Evolutionary conservation across 1,284 basidiomycete species (phyloP), one percentile per base, ranked within the genome.

Genomic region (Xerocomus amazonicus): DNA sequence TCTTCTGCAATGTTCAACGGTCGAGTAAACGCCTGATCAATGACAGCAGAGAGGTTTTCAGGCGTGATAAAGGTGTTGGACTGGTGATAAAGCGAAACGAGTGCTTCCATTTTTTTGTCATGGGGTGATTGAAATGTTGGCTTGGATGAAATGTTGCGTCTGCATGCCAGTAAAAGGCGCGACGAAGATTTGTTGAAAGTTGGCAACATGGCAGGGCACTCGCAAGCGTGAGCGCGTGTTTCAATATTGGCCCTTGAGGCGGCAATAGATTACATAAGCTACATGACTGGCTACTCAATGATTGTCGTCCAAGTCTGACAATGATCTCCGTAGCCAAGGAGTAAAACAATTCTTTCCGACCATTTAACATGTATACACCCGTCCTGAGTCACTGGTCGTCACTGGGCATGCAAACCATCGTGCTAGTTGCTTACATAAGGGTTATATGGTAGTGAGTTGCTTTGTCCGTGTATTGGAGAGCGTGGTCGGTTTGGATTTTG

Each of bases 1-100:
- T 58, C 58, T 23, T 60, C 53, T 13, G 26, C 35, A 12, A 60
- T 45, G 27, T 35, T 45, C 40, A 47, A 14, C 3, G 55, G 61
- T 38, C 53, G 63, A 42, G 55, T 66, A 58, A 89, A 88, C 1
- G 80, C 80, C 9, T 75, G 63, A 68, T 87, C 83, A 45, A 89
- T 87, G 45, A 70, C 71, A n/a, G 72, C 54, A 19, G 76, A 74
- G 35, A 89, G 77, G 58, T 77, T 87, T 54, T 85, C 81, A n/a
- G 72, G 73, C 9, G 85, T 86, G 53, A 89, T 76, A 70, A 84
- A 87, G 4, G 69, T 69, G 47, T 78, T 76, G 39, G 81, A 69
- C 67, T 85, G 77, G 71, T 89, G 86, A 70, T 89, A 89, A 42
- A 89, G 75, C 9, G 79, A 75, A 51, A 87, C 76, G 56, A 89